These are phyloP conservation scores for Populus hybrid DNA, from an alignment of 441 rosid genomes.

Conservation along the genomic window DNA sequence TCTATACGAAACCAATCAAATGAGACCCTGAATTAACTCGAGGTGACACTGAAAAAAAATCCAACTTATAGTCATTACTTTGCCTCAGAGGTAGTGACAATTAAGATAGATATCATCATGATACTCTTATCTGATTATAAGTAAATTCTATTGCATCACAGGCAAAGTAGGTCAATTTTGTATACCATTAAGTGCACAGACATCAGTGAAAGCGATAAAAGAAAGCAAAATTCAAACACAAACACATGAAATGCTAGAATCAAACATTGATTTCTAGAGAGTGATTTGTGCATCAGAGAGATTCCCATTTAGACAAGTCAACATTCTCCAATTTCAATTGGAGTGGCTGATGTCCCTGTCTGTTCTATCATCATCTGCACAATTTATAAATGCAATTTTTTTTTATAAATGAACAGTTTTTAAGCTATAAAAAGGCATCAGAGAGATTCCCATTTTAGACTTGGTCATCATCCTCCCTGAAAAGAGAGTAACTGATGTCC, in stretches of 20 bases:
- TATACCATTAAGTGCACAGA: too few species aligned
- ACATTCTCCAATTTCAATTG: slow-evolving; percentile 26
- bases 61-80: neutral
- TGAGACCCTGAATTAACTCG: neutral
- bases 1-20: neutral
- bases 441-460: slow-evolving; percentile 43
- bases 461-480: slow-evolving; percentile 36
- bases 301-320: slow-evolving; percentile 42
- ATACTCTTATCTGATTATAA: slow-evolving; percentile 15
- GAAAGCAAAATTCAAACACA: neutral
- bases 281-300: slow-evolving; percentile 36
- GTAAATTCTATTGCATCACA: slow-evolving; percentile 8
- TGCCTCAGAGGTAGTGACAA: slow-evolving; percentile 32
- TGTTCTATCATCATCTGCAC: slow-evolving; percentile 40
- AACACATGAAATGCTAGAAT: neutral
- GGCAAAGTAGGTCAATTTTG: slow-evolving; percentile 4
- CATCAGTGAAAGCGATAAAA: neutral
- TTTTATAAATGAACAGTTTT: neutral
- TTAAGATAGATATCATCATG: slow-evolving; percentile 14
- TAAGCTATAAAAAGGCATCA: slow-evolving; percentile 25
- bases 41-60: neutral
- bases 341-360: slow-evolving; percentile 54
- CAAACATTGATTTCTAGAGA: neutral
- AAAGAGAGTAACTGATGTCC: slow-evolving; percentile 45
- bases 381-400: neutral